These are phyloP conservation scores for Cyberlindnera saturnus DNA, from an alignment of 805 yeast species.

Conservation along the genomic window DNA sequence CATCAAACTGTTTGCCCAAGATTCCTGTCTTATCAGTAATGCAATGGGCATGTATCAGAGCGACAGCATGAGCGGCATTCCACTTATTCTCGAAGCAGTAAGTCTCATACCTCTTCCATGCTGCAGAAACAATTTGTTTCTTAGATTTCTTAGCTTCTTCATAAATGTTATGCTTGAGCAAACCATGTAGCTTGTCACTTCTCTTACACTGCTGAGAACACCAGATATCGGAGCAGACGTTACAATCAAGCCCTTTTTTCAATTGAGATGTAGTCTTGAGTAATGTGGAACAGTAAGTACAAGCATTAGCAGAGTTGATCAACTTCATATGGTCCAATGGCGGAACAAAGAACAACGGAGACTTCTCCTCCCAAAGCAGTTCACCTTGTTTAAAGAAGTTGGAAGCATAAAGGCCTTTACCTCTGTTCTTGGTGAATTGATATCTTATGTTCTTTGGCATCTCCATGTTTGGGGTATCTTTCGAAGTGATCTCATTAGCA, in stretches of 20 bases:
- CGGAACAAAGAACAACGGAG: conserved; percentile 55
- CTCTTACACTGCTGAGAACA: conserved; percentile 60
- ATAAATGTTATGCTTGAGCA: conserved; percentile 48
- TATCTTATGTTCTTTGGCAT: conserved; percentile 40
- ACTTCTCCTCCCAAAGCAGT: conserved; percentile 53
- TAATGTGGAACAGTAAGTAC: conserved; percentile 60
- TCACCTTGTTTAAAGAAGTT: conserved; percentile 41
- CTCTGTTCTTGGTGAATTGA: conserved; percentile 45
- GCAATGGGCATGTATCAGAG: conserved; percentile 44
- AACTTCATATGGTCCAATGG: conserved; percentile 60
- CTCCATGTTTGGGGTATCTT: conserved; percentile 37
- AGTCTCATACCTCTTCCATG: conserved; percentile 51
- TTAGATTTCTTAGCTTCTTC: conserved; percentile 28
- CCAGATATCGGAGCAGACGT: conserved; percentile 62
- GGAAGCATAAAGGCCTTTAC: conserved; percentile 57
- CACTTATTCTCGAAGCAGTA: conserved; percentile 61
- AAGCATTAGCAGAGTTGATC: conserved; percentile 57
- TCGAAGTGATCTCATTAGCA: conserved; percentile 47
- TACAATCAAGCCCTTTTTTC: conserved; percentile 56
- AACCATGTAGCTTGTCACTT: conserved; percentile 44
- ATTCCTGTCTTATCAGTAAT: conserved; percentile 36
- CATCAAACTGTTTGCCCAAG: conserved; percentile 40
- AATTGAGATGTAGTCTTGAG: conserved; percentile 18
- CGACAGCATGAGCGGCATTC: conserved; percentile 63
- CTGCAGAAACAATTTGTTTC: conserved; percentile 35